These are phyloP conservation scores for Claviceps citrina DNA, from an alignment of 2,329 filamentous ascomycete genomes.

Conservation along the genomic window DNA sequence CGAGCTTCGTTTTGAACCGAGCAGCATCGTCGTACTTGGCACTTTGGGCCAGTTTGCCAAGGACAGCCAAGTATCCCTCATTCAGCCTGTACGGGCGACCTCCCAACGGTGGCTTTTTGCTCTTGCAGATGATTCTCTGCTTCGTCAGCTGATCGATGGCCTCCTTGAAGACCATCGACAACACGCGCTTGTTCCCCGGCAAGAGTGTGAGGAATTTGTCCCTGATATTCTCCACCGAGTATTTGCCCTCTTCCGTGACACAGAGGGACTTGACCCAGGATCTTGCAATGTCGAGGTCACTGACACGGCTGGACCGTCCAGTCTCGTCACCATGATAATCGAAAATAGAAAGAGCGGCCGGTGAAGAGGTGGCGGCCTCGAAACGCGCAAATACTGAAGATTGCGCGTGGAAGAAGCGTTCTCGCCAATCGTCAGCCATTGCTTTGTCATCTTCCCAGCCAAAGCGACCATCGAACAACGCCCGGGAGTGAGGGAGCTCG, in stretches of 20 bases:
- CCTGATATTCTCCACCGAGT: slow-evolving; percentile 31
- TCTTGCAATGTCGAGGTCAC: slow-evolving; percentile 29
- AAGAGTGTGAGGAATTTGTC: slow-evolving; percentile 37
- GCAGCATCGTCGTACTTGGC: slow-evolving; percentile 43
- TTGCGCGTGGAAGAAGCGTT: slow-evolving; percentile 38
- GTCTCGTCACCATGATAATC: slow-evolving; percentile 4
- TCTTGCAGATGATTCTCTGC: slow-evolving; percentile 41
- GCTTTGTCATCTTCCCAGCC: slow-evolving; percentile 22
- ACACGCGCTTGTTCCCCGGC: slow-evolving; percentile 21
- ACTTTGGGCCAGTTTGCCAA: slow-evolving; percentile 40
- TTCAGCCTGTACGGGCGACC: slow-evolving; percentile 50
- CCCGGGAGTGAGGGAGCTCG: slow-evolving; percentile 32
- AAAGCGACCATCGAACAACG: slow-evolving; percentile 29
- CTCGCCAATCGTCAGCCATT: slow-evolving; percentile 31
- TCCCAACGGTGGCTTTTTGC: slow-evolving; percentile 39
- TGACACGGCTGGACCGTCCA: slow-evolving; percentile 7
- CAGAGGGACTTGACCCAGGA: slow-evolving; percentile 47
- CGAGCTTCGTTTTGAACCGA: slow-evolving; percentile 43
- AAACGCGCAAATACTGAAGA: slow-evolving; percentile 43
- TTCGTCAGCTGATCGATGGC: slow-evolving; percentile 33
- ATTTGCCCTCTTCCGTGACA: slow-evolving; percentile 35
- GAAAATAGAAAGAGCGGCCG: slow-evolving; percentile 23
- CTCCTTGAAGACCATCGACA: slow-evolving; percentile 30
- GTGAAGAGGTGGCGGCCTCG: slow-evolving; percentile 35
- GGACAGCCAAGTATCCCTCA: slow-evolving; percentile 38